Evolutionary conservation across 495 filamentous ascomycete species (phyloP).

Genomic region (Penicillium pulvis): DNA sequence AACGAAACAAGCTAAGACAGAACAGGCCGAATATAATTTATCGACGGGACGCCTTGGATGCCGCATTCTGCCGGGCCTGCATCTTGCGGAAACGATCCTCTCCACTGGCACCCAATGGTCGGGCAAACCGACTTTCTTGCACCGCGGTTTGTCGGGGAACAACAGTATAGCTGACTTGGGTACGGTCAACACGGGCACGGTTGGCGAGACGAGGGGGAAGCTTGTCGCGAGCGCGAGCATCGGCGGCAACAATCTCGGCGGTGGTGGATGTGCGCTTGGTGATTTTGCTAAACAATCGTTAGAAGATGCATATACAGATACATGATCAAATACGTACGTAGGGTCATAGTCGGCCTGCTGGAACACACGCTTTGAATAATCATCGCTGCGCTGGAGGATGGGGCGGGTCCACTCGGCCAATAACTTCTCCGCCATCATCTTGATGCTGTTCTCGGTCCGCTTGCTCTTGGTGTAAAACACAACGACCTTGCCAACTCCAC

Average conservation of each 20-base stretch:
- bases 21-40: constrained; percentile 7
- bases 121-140: constrained; percentile 52
- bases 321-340: constrained; percentile 41
- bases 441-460: constrained; percentile 81
- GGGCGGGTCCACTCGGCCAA: constrained; percentile 94
- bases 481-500: constrained; percentile 92
- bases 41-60: constrained; percentile 12
- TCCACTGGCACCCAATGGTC: constrained; percentile 71
- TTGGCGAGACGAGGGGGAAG: constrained; percentile 70
- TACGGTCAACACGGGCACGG: constrained; percentile 68
- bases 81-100: constrained; percentile 82
- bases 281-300: constrained; percentile 45
- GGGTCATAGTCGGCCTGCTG: constrained; percentile 59
- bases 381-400: constrained; percentile 90
- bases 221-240: constrained; percentile 68
- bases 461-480: constrained; percentile 96
- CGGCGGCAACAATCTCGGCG: constrained; percentile 55
- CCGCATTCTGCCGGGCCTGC: constrained; percentile 66
- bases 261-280: constrained; percentile 47
- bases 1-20: background rate
- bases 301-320: constrained; percentile 7
- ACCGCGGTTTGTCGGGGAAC: constrained; percentile 66
- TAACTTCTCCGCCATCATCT: constrained; percentile 87
- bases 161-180: constrained; percentile 78
- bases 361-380: constrained; percentile 79